Evolutionary conservation across 192 early-diverging fungal genomes (phyloP).

Genomic region (Paraglomus brasilianum): DNA sequence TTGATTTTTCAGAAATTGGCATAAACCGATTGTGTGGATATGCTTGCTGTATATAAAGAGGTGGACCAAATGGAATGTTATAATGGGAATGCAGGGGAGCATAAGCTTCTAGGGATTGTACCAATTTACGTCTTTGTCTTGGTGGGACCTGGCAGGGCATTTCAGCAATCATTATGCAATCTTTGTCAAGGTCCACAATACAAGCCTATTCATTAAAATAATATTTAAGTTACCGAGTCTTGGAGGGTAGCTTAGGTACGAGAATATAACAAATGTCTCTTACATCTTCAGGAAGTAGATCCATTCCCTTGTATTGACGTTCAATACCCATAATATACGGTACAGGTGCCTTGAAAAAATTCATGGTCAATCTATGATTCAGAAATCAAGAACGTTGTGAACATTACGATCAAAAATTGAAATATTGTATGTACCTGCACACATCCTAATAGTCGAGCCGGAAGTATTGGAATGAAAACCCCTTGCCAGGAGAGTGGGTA

Average conservation of each 20-base stretch:
- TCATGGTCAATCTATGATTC: neutral
- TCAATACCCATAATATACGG: conserved; percentile 78
- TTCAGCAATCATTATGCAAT: conserved; percentile 50
- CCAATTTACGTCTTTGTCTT: conserved; percentile 63
- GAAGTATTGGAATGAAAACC: conserved; percentile 74
- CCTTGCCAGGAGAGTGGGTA: conserved; percentile 80
- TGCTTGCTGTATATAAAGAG: conserved; percentile 54
- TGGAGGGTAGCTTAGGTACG: no score
- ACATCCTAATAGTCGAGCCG: conserved; percentile 56
- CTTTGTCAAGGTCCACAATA: conserved; percentile 72
- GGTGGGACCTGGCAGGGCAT: conserved; percentile 51
- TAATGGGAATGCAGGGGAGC: conserved; percentile 41
- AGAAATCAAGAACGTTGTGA: neutral
- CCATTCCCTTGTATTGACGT: conserved; percentile 48
- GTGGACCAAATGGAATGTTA: conserved; percentile 51
- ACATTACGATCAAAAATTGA: neutral
- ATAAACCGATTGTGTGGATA: conserved; percentile 57
- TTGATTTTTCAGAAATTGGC: conserved; percentile 42
- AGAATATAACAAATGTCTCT: neutral
- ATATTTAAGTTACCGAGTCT: no score
- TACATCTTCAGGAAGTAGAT: conserved; percentile 67
- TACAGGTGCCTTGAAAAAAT: conserved; percentile 69
- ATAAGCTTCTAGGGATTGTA: conserved; percentile 58
- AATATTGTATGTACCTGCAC: conserved; percentile 32
- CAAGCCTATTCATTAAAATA: conserved; percentile 41